phyloP scores from a whole-genome alignment of 2,329 filamentous ascomycete species.

The Clonostachys rosea region DNA sequence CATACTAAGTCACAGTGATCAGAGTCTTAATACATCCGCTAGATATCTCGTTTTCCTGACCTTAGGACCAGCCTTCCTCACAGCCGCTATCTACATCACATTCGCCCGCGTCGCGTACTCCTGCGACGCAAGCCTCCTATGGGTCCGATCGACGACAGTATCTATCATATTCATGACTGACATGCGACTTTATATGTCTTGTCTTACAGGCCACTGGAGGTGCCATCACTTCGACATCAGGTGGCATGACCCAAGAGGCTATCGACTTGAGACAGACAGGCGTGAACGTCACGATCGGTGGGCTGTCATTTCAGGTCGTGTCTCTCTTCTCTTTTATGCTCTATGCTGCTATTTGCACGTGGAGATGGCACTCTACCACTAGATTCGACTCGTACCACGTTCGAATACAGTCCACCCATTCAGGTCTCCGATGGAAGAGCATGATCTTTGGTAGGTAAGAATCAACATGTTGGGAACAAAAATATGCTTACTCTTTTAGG shows the following conservation, averaged over 20 bases:
- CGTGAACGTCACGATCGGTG: slow-evolving; percentile 52
- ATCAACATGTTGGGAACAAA: too few species aligned
- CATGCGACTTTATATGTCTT: slow-evolving; percentile 43
- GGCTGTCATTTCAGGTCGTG: slow-evolving; percentile 41
- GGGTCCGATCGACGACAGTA: slow-evolving; percentile 19
- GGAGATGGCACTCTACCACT: neutral
- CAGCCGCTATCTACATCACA: slow-evolving; percentile 58
- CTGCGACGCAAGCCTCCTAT: slow-evolving; percentile 30
- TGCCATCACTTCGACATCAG: slow-evolving; percentile 23
- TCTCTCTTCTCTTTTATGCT: slow-evolving; percentile 34
- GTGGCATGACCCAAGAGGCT: slow-evolving; percentile 13
- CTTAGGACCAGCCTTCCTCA: slow-evolving; percentile 58
- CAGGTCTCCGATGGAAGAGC: neutral
- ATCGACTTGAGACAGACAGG: slow-evolving; percentile 25
- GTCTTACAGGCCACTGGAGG: slow-evolving; percentile 45
- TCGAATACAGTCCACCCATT: neutral
- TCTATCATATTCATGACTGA: slow-evolving; percentile 37
- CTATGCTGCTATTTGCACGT: slow-evolving; percentile 18
- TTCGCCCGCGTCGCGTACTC: slow-evolving; percentile 39
- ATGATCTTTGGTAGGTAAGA: slow-evolving; percentile 1
- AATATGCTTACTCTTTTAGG: neutral
- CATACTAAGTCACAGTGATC: too few species aligned
- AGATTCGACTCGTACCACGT: too few species aligned
- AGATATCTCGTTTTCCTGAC: slow-evolving; percentile 43
- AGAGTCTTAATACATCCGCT: too few species aligned